Evolutionary conservation across 1,284 basidiomycete genomes (phyloP), one percentile per base, ranked within the genome.

Genomic region (Cutaneotrichosporon sp.): DNA sequence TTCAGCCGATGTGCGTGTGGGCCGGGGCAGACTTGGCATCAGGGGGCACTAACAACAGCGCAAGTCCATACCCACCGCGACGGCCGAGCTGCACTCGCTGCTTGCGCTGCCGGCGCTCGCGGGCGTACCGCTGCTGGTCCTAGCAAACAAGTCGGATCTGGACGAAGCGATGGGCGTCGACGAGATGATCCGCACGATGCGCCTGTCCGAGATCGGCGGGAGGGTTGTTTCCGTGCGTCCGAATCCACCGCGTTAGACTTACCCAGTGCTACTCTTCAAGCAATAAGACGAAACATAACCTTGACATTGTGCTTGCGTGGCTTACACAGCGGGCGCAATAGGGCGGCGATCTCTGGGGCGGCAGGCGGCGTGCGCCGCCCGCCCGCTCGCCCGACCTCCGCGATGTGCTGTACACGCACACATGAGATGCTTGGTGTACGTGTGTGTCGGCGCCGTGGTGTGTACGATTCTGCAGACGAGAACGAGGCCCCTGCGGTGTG

Each of bases 141-240:
- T 97, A 21, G 94, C 91, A 1, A 97, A 97, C 76, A 98, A 98
- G 79, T 96, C 91, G 67, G 94, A 97, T 68, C 65, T 97, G 2
- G 81, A 85, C 2, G 83, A 80, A 12, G 88, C 91, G 55, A 84
- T 87, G 1, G 76, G 83, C 12, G 88, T 93, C 1, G 88, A 92
- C 63, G 89, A 96, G 56, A 78, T 97, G 46, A 93, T 97, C 55
- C 79, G 80, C 36, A 82, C 83, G 51, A 78, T 97, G 90, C 90
- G 62, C 5, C 63, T 93, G 34, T 84, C 88, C 64, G 88, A 86
- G 69, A 88, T 96, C 37, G 79, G 81, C n/a, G 84, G 86, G 49
- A 77, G 90, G 45, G 84, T 87, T 36, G 89, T 92, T 47, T 92
- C 90, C 18, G 90, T 92, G 69, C 71, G 89, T 77, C 39, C 36